phyloP scores from a whole-genome alignment of 352 stramenopile species.

The Globisporangium perplexum region DNA sequence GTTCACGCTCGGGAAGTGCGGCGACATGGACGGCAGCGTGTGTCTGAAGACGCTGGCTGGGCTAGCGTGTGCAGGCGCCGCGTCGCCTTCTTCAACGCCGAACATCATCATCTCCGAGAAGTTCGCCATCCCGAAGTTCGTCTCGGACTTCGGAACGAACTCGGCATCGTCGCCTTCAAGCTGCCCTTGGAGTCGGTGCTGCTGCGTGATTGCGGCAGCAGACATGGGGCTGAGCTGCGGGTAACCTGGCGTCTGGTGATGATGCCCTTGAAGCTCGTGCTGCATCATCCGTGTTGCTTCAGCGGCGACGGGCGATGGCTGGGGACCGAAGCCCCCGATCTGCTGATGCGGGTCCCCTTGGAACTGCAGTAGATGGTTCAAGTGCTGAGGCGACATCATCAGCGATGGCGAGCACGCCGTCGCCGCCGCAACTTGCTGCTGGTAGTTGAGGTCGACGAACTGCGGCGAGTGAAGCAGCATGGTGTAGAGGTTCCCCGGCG shows the following conservation, averaged over 20 bases:
- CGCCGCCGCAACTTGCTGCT: conserved; percentile 5
- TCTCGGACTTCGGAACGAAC: background rate
- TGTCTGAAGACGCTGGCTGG: conserved; percentile 28
- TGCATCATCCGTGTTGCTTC: background rate
- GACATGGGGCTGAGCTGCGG: background rate
- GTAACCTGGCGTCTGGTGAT: background rate
- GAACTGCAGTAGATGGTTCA: conserved; percentile 4
- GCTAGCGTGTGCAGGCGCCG: conserved; percentile 17
- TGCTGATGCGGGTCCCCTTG: conserved; percentile 3
- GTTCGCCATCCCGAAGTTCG: conserved; percentile 16
- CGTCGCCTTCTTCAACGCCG: conserved; percentile 2
- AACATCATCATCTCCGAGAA: conserved; percentile 45
- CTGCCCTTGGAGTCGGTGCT: background rate
- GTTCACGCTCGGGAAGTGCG: conserved; percentile 22
- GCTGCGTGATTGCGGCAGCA: background rate
- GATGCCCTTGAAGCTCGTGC: background rate
- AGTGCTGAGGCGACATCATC: background rate
- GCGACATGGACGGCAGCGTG: conserved; percentile 33
- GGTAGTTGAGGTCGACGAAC: conserved; percentile 5
- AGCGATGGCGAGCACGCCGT: background rate
- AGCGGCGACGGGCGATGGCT: background rate
- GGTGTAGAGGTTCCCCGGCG: conserved; percentile 4
- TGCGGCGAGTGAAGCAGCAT: conserved; percentile 10
- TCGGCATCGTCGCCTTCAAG: background rate
- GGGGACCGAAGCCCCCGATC: background rate